These are phyloP conservation scores for Lasiodiplodia citricola DNA, from an alignment of 2,329 filamentous ascomycete species.

Conservation along the genomic window DNA sequence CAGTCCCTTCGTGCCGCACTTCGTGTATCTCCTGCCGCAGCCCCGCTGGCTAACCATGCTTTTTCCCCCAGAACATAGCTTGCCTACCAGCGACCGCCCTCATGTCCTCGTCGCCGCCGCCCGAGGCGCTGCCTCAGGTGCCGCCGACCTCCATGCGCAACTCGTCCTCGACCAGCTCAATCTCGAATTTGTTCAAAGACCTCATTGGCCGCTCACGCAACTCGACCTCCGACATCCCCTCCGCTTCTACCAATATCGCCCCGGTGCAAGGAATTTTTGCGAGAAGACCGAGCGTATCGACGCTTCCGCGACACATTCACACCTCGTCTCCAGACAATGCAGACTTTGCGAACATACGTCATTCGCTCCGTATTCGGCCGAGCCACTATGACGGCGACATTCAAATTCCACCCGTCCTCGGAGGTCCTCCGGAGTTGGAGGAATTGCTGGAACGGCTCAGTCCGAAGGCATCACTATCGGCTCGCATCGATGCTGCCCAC, in stretches of 20 bases:
- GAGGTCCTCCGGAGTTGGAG: slow-evolving; percentile 45
- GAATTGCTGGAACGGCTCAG: slow-evolving; percentile 39
- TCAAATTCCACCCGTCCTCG: slow-evolving; percentile 31
- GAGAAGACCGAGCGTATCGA: slow-evolving; percentile 15
- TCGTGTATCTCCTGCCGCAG: not conserved
- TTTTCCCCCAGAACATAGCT: not conserved
- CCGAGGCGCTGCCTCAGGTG: slow-evolving; percentile 24
- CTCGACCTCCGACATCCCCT: slow-evolving; percentile 12
- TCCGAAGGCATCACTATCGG: slow-evolving; percentile 33
- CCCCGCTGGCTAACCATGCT: not conserved
- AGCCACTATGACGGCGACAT: slow-evolving; percentile 20
- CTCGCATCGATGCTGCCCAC: slow-evolving; percentile 39
- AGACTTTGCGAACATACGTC: slow-evolving; percentile 14
- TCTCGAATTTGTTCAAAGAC: slow-evolving; percentile 25
- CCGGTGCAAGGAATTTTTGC: slow-evolving; percentile 25
- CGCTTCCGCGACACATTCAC: slow-evolving; percentile 13
- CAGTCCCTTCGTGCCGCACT: not conserved
- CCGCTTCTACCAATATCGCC: slow-evolving; percentile 11
- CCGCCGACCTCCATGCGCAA: slow-evolving; percentile 11
- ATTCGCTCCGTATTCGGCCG: slow-evolving; percentile 12
- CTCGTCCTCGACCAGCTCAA: slow-evolving; percentile 21
- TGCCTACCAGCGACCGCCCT: not conserved
- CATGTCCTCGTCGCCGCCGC: slow-evolving; percentile 25
- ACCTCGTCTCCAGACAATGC: slow-evolving; percentile 14
- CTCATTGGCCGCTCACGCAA: slow-evolving; percentile 18